A percentile compares a stretch with the other conserved stretches of the same genome.
Conservation (phyloP, 192 early-diverging fungal genomes). For the Mortierella antarctica region DNA sequence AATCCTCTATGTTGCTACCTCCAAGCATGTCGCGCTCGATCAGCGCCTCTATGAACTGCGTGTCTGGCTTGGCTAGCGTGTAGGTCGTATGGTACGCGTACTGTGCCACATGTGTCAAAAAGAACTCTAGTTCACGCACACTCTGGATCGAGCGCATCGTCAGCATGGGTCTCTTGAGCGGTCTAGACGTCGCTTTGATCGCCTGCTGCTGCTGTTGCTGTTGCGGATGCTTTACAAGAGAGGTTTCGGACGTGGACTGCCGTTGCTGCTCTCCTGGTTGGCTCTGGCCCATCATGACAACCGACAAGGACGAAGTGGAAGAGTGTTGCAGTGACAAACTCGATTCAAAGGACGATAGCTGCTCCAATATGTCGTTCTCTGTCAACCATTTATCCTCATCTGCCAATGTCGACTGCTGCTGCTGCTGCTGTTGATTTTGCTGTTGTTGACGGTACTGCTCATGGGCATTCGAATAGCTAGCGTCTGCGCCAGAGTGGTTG, state of each 20-base stretch:
- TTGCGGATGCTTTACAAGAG: not conserved
- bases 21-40: constrained; percentile 71
- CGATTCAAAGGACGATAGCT: constrained; percentile 39
- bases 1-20: constrained; percentile 42
- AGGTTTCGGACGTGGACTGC: not conserved
- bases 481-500: not conserved
- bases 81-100: constrained; percentile 83
- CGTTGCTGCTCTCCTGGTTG: constrained; percentile 6
- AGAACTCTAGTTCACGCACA: constrained; percentile 80
- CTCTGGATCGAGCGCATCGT: constrained; percentile 74
- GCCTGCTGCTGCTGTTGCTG: not conserved
- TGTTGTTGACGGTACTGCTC: not conserved
- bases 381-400: constrained; percentile 23
- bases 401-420: constrained; percentile 21
- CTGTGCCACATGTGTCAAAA: constrained; percentile 78
- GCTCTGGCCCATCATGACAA: constrained; percentile 21
- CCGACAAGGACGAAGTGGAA: constrained; percentile 32
- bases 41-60: constrained; percentile 78
- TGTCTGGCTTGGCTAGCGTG: constrained; percentile 77
- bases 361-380: constrained; percentile 34
- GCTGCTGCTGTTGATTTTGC: constrained; percentile 10
- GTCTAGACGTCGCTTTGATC: constrained; percentile 10
- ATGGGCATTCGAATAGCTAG: not conserved
- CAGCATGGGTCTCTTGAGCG: constrained; percentile 78
- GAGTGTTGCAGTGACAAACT: constrained; percentile 27